These are phyloP conservation scores for Penicillium sp. DNA, from an alignment of 2,329 filamentous ascomycete species.

Conservation along the genomic window DNA sequence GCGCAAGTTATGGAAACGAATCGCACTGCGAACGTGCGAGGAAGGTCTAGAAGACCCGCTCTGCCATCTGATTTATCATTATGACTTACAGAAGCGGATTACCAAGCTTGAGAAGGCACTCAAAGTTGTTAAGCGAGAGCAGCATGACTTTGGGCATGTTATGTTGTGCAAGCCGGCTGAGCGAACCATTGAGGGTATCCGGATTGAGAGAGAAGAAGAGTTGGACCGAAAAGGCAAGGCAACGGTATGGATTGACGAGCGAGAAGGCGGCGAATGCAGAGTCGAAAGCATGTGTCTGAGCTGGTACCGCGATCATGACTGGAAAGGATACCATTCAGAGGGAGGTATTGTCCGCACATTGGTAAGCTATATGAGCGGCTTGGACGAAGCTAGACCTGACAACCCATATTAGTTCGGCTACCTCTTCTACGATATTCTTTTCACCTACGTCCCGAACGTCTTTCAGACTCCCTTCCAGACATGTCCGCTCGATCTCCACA, in stretches of 20 bases:
- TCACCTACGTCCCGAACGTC: slow-evolving; percentile 90
- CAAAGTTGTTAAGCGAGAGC: slow-evolving; percentile 75
- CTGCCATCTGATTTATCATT: slow-evolving; percentile 89
- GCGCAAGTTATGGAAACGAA: slow-evolving; percentile 78
- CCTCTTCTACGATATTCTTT: slow-evolving; percentile 89
- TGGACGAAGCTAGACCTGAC: background rate
- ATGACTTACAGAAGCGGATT: slow-evolving; percentile 92
- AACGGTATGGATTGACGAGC: slow-evolving; percentile 85
- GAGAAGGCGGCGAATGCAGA: slow-evolving; percentile 69
- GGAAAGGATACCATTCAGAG: slow-evolving; percentile 94
- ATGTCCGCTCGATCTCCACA: slow-evolving; percentile 87
- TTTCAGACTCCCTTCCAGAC: slow-evolving; percentile 96
- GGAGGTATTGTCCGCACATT: slow-evolving; percentile 89
- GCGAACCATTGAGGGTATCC: slow-evolving; percentile 71
- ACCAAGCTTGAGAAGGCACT: slow-evolving; percentile 82
- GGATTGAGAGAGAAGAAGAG: slow-evolving; percentile 62
- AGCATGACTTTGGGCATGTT: slow-evolving; percentile 91
- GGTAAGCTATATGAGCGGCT: slow-evolving; percentile 23
- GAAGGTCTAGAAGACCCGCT: slow-evolving; percentile 79
- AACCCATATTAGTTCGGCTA: slow-evolving; percentile 60
- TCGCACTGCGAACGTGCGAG: slow-evolving; percentile 78
- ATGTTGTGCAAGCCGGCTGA: slow-evolving; percentile 71
- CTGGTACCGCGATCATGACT: slow-evolving; percentile 76
- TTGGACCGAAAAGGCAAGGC: slow-evolving; percentile 40
- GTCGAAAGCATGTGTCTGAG: slow-evolving; percentile 94